phyloP scores from a whole-genome alignment of 2,329 filamentous ascomycete species.

The Apiospora phragmitis region DNA sequence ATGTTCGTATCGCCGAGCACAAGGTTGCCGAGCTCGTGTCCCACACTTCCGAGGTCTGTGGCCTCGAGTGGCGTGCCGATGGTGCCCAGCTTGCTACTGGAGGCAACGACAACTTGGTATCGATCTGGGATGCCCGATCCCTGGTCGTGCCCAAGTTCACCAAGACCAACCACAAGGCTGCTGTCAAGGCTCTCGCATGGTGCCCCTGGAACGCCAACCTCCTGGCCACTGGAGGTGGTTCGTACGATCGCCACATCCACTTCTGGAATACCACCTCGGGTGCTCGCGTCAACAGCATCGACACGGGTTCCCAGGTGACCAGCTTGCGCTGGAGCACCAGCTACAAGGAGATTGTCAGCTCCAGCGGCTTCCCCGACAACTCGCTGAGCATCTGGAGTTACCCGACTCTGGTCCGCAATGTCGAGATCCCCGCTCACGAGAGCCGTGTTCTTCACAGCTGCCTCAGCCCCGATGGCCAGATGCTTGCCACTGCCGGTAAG shows the following conservation, averaged over 20 bases:
- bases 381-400: conserved; percentile 99
- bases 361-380: conserved; percentile 98
- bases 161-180: conserved; percentile 99
- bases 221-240: conserved; percentile 92
- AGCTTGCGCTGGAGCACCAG: conserved; percentile 94
- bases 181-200: conserved; percentile 97
- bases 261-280: conserved; percentile 99
- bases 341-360: conserved; percentile 98
- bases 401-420: conserved; percentile 92
- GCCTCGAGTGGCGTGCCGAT: conserved; percentile 95
- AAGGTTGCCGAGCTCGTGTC: conserved; percentile 96
- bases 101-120: conserved; percentile 98
- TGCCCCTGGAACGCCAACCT: conserved; percentile 99
- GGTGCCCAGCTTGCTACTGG: conserved; percentile 96
- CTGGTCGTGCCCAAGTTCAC: conserved; percentile 95
- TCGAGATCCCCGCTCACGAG: conserved; percentile 97
- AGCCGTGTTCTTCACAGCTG: conserved; percentile 95
- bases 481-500: conserved; percentile 88
- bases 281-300: conserved; percentile 97
- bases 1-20: conserved; percentile 96
- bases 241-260: conserved; percentile 96
- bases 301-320: conserved; percentile 96
- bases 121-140: conserved; percentile 97
- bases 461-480: conserved; percentile 95
- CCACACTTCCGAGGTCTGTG: conserved; percentile 96